Evolutionary conservation across 305 asterid species (phyloP).

Genomic region (Ilex paraguariensis): DNA sequence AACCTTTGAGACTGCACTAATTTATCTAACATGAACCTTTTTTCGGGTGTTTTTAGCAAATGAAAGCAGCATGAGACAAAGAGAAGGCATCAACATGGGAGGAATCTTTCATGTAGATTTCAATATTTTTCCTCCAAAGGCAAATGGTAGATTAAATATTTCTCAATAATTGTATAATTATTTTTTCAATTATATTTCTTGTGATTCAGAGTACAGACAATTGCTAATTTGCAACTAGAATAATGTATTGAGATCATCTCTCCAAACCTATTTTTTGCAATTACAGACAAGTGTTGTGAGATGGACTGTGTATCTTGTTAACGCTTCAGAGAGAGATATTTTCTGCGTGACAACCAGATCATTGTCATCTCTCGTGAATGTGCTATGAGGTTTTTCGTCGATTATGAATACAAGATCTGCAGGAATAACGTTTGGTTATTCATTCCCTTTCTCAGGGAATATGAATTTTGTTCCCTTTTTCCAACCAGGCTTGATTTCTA

Average conservation of each 20-base stretch:
- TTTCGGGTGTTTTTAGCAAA: constrained; percentile 41
- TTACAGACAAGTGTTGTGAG: constrained; percentile 40
- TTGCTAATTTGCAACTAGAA: constrained; percentile 30
- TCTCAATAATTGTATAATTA: constrained; percentile 26
- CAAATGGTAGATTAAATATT: constrained; percentile 14
- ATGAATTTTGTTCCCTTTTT: constrained; percentile 92
- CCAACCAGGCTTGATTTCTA: constrained; percentile 87
- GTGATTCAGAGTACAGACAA: constrained; percentile 15
- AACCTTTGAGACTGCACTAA: not conserved
- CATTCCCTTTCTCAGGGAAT: constrained; percentile 84
- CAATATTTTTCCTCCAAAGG: constrained; percentile 13
- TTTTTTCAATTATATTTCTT: constrained; percentile 28
- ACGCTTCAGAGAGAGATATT: constrained; percentile 57
- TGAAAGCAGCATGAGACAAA: constrained; percentile 51
- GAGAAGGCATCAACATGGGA: constrained; percentile 16
- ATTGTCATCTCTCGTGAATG: constrained; percentile 67
- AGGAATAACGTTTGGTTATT: constrained; percentile 60
- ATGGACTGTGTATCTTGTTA: constrained; percentile 63
- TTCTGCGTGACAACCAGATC: constrained; percentile 62
- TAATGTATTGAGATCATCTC: constrained; percentile 20
- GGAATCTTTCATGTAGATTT: constrained; percentile 26
- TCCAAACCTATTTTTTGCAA: too few relatives aligned
- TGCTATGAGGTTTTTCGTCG: constrained; percentile 75
- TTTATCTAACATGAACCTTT: not conserved
- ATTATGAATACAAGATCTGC: constrained; percentile 82